Conservation (phyloP, 2,329 filamentous ascomycete genomes). For the Chaetomium sp. region DNA sequence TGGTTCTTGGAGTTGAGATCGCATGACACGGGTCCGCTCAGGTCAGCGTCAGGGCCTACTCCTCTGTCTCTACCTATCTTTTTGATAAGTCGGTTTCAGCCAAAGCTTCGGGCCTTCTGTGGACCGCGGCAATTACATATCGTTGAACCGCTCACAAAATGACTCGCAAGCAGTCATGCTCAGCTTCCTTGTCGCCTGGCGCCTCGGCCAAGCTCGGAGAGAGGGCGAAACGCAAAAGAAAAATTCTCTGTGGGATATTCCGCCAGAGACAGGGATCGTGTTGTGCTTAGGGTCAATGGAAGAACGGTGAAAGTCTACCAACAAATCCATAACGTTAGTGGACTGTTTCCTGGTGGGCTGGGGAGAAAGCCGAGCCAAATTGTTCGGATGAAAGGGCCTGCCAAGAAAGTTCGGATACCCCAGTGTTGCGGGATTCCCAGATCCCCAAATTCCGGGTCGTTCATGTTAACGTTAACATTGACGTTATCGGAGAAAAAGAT, state of each 20-base stretch:
- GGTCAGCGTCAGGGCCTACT: background rate
- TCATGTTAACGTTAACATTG: no score
- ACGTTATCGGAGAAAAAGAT: no score
- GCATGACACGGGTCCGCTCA: no score
- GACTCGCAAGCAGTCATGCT: conserved; percentile 14
- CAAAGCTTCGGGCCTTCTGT: conserved; percentile 20
- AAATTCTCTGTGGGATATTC: conserved; percentile 1
- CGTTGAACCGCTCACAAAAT: conserved; percentile 11
- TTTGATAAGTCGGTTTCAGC: background rate
- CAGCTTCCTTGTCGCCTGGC: conserved; percentile 9
- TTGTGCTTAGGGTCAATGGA: background rate
- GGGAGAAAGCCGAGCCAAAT: no score
- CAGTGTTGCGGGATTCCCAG: no score
- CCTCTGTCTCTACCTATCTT: background rate
- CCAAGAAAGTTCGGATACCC: no score
- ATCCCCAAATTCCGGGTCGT: no score
- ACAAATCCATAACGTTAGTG: no score
- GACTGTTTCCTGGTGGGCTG: no score
- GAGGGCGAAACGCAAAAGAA: conserved; percentile 3
- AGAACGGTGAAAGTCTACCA: no score
- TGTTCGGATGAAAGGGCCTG: no score
- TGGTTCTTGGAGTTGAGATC: no score
- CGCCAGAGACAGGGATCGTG: background rate
- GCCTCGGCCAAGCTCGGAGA: conserved; percentile 15
- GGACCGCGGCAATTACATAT: conserved; percentile 15